These are phyloP conservation scores for Globisporangium spinosum DNA, from an alignment of 352 stramenopile genomes.

Conservation along the genomic window DNA sequence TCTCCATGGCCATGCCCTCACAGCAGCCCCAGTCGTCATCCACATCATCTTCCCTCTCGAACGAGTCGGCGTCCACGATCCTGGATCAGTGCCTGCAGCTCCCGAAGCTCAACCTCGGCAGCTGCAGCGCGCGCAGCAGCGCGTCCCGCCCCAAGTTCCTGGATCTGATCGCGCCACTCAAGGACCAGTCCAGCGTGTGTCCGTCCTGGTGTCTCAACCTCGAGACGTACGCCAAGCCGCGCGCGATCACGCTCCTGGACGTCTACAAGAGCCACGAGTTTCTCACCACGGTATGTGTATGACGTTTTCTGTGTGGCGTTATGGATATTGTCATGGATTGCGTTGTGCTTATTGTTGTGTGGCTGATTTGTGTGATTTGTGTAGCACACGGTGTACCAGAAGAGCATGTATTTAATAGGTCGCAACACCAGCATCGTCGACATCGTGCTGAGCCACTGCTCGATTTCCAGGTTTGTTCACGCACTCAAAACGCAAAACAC, in stretches of 20 bases:
- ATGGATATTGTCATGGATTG: neutral
- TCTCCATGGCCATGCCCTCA: constrained; percentile 7
- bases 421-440: constrained; percentile 73
- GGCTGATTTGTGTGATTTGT: constrained; percentile 8
- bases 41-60: neutral
- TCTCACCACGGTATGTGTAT: constrained; percentile 51
- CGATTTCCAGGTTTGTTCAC: constrained; percentile 47
- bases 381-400: constrained; percentile 76
- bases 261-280: constrained; percentile 83
- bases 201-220: constrained; percentile 45
- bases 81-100: constrained; percentile 58
- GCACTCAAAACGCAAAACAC: too few species aligned
- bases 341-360: neutral
- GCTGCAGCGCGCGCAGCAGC: constrained; percentile 25
- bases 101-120: constrained; percentile 61
- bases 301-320: constrained; percentile 1
- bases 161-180: constrained; percentile 57
- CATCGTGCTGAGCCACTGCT: constrained; percentile 80
- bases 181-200: constrained; percentile 51
- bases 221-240: constrained; percentile 38
- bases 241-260: constrained; percentile 60
- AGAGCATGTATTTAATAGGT: constrained; percentile 72
- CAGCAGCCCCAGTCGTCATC: neutral
- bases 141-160: constrained; percentile 57
- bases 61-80: constrained; percentile 14